Base-by-base conservation (phyloP, 148 eudicot species). In the Vaccinium myrtillus region DNA sequence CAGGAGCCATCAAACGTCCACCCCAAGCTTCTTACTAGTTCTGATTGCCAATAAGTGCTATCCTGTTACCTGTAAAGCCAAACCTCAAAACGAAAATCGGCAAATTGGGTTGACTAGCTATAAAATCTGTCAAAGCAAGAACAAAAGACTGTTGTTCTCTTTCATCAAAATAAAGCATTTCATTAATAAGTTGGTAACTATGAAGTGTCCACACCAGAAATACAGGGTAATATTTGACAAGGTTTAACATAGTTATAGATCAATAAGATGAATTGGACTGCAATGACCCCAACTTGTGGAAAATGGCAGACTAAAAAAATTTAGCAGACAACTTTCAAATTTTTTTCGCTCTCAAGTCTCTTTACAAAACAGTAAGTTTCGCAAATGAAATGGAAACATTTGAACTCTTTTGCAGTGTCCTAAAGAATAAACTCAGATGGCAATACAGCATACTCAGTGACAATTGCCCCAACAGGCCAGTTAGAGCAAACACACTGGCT, bases 11-110 rank as follows among this genome's bases (percentile, higher is more conserved):
- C 12, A 1, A 1, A 67, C 48, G 36, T 70, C 65, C 25, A 53
- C 27, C 48, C 27, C 84, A 51, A 70, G 77, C 78, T 32, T 27
- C 61, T 69, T 30, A 43, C 77, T 30, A 63, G 13, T 79, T n/a
- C 50, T 79, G 82, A 48, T 12, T 46, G 56, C 39, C 11, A n/a
- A 43, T 43, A 43, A 78, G 14, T 23, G 9, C 25, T 1, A 0
- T 50, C 43, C 75, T 67, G 46, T 43, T 43, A 43, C 46, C 6
- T 43, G 51, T 15, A 71, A 82, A 82, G 56, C 30, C 78, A 50
- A 65, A 82, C 77, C 27, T 27, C 49, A 70, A 53, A 70, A 13
- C 25, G 10, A 67, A 65, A 54, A 63, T 48, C 3, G 1, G 16
- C 8, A 49, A 49, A 3, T 36, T 36, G 39, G 8, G 21, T 63